These are phyloP conservation scores for Tetrahymena borealis DNA, from an alignment of 73 alveolate genomes.

Conservation along the genomic window DNA sequence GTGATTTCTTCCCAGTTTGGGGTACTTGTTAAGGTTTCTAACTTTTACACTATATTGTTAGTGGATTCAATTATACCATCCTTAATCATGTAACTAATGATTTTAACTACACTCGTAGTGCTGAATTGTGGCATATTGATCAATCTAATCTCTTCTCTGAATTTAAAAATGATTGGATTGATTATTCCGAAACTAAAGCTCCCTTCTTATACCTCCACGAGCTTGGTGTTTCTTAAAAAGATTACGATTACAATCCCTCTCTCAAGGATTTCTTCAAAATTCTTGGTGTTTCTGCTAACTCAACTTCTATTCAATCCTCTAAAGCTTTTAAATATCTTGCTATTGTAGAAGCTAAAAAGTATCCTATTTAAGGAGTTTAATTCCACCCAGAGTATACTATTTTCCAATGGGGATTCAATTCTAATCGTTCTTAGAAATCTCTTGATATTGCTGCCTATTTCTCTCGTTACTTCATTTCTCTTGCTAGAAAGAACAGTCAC, in stretches of 20 bases:
- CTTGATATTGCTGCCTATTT: neutral
- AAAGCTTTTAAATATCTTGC: neutral
- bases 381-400: neutral
- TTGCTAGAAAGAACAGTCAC: neutral
- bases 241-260: neutral
- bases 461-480: neutral
- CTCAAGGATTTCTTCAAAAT: neutral
- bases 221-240: neutral
- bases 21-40: constrained; percentile 60
- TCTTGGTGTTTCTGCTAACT: neutral
- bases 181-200: neutral
- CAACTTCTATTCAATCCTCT: neutral
- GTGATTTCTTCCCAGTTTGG: constrained; percentile 46
- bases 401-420: neutral
- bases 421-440: neutral
- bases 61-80: neutral
- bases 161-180: neutral
- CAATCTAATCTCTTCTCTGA: neutral
- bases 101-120: neutral
- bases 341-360: neutral
- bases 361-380: neutral
- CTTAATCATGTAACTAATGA: neutral
- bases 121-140: neutral
- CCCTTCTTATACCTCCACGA: neutral
- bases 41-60: constrained; percentile 18